phyloP scores from a whole-genome alignment of 345 rosid species.

The Brassica carinata region DNA sequence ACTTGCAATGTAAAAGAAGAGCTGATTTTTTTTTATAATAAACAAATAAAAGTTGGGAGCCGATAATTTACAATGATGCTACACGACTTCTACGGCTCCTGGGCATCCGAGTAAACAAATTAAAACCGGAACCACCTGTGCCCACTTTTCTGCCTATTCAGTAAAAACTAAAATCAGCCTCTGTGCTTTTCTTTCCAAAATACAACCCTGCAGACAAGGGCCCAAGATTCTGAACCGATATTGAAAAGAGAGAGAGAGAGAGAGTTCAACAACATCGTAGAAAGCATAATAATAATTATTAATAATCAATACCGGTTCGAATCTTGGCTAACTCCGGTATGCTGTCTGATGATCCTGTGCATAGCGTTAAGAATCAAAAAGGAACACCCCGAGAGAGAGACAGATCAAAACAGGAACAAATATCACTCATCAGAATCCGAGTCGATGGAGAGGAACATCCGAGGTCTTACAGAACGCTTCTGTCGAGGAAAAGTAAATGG shows the following conservation, averaged over 20 bases:
- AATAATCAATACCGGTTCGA: slow-evolving; percentile 29
- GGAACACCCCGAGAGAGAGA: slow-evolving; percentile 36
- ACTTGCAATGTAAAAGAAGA: slow-evolving; percentile 7
- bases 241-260: slow-evolving; percentile 1
- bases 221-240: slow-evolving; percentile 33
- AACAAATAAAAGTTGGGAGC: slow-evolving; percentile 33
- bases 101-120: slow-evolving; percentile 38
- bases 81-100: slow-evolving; percentile 29
- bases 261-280: slow-evolving; percentile 9
- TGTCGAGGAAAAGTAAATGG: slow-evolving; percentile 79
- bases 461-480: slow-evolving; percentile 86
- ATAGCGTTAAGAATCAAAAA: slow-evolving; percentile 37
- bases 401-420: slow-evolving; percentile 28
- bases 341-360: slow-evolving; percentile 38
- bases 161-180: slow-evolving; percentile 32
- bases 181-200: slow-evolving; percentile 32
- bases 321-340: slow-evolving; percentile 25
- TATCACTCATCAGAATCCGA: slow-evolving; percentile 73
- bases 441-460: slow-evolving; percentile 76
- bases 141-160: slow-evolving; percentile 29
- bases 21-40: slow-evolving; percentile 14
- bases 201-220: slow-evolving; percentile 29
- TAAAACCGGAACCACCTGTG: slow-evolving; percentile 29
- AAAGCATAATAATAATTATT: not conserved
- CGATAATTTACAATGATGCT: slow-evolving; percentile 36